Conservation (phyloP, 176 grass and related monocot genomes). For the Pharus latifolius region DNA sequence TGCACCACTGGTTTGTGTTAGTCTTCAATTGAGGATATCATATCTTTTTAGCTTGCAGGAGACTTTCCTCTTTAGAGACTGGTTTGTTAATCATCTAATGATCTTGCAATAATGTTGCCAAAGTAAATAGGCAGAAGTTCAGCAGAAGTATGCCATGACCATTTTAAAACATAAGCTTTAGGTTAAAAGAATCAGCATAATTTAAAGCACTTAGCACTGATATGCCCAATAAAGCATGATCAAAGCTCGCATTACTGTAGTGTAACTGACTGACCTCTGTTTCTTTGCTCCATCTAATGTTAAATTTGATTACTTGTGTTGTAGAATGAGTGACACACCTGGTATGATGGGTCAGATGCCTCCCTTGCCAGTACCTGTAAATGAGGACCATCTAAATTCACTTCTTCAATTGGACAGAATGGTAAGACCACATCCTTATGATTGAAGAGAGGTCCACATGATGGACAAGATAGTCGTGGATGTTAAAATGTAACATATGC, state of each 20-base stretch:
- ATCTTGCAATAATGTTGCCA: too few relatives aligned
- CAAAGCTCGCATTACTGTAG: not conserved
- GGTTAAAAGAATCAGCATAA: not conserved
- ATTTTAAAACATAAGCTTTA: too few relatives aligned
- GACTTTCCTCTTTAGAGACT: not conserved
- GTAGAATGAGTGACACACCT: constrained; percentile 47
- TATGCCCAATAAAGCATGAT: not conserved
- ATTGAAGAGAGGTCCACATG: not conserved
- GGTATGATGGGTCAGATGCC: constrained; percentile 71
- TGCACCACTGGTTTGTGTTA: not conserved
- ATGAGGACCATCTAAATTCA: constrained; percentile 48
- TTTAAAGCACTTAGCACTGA: not conserved
- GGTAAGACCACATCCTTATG: constrained; percentile 30
- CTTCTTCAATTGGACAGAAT: constrained; percentile 45
- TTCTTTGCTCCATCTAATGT: not conserved
- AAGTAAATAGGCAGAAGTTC: too few relatives aligned
- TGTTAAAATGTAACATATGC: not conserved
- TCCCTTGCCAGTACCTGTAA: constrained; percentile 39
- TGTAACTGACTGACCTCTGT: not conserved
- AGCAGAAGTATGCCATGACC: too few relatives aligned
- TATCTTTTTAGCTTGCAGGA: not conserved
- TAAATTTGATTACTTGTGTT: not conserved
- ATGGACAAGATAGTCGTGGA: not conserved
- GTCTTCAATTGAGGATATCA: not conserved
- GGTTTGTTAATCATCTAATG: not conserved